These are phyloP conservation scores for Sclerotinia minor DNA, from an alignment of 2,329 filamentous ascomycete species.

Conservation along the genomic window DNA sequence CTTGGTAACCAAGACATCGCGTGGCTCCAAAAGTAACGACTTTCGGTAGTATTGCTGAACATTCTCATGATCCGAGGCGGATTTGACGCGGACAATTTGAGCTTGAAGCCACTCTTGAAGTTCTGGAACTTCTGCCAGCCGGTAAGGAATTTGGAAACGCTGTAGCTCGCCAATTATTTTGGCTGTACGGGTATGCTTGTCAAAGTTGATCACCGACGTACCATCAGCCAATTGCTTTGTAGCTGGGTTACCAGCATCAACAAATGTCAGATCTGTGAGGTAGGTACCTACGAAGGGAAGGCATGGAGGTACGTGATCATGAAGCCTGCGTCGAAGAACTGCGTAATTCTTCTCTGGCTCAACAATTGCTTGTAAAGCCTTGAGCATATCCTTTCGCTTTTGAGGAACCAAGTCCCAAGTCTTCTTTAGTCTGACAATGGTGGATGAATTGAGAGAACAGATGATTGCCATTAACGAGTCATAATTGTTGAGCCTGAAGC, in stretches of 20 bases:
- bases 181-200: conserved; percentile 92
- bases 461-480: conserved; percentile 97
- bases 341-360: conserved; percentile 92
- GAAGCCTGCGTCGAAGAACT: conserved; percentile 76
- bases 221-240: conserved; percentile 76
- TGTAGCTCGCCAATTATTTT: conserved; percentile 96
- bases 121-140: conserved; percentile 77
- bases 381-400: conserved; percentile 79
- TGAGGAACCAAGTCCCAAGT: conserved; percentile 89
- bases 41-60: conserved; percentile 67
- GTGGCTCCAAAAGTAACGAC: conserved; percentile 65
- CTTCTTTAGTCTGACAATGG: conserved; percentile 80
- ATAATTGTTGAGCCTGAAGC: conserved; percentile 89
- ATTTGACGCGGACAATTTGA: conserved; percentile 70
- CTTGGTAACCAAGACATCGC: conserved; percentile 42
- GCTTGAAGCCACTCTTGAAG: conserved; percentile 90
- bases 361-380: conserved; percentile 77
- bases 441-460: conserved; percentile 88
- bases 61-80: conserved; percentile 56
- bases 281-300: conserved; percentile 96
- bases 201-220: conserved; percentile 90
- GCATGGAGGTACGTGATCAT: conserved; percentile 86
- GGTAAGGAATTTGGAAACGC: conserved; percentile 92
- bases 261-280: conserved; percentile 91
- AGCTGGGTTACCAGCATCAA: conserved; percentile 88